Conservation (phyloP, 345 rosid species). For the Dimocarpus longan region DNA sequence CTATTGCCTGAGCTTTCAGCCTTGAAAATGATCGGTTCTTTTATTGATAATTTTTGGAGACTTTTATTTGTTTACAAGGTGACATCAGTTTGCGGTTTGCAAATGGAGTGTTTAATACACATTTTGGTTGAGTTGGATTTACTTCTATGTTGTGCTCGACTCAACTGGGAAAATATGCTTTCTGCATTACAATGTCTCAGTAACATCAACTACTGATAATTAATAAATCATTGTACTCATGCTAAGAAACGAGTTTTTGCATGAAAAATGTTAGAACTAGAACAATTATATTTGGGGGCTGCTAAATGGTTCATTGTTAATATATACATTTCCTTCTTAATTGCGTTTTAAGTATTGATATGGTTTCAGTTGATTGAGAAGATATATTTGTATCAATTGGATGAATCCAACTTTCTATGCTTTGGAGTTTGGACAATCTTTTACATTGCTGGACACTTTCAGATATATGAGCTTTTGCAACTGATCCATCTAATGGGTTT, state of each 20-base stretch:
- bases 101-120: not conserved
- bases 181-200: not conserved
- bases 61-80: not conserved
- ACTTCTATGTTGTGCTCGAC: not conserved
- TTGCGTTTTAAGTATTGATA: not conserved
- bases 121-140: not conserved
- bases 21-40: not conserved
- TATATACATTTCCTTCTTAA: not conserved
- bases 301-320: not conserved
- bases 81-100: not conserved
- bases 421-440: not conserved
- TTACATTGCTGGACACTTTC: not conserved
- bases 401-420: not conserved
- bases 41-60: not conserved
- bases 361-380: not conserved
- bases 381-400: not conserved
- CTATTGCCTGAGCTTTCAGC: not conserved
- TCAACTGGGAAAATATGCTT: not conserved
- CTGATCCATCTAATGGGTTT: not conserved
- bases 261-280: not conserved
- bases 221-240: not conserved
- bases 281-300: not conserved
- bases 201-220: not conserved
- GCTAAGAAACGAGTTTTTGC: not conserved
- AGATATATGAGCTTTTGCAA: not conserved